A percentile compares a stretch with the other conserved stretches of the same genome.
These are phyloP conservation scores for Candida vaughaniae DNA, from an alignment of 805 yeast genomes.

Conservation along the genomic window DNA sequence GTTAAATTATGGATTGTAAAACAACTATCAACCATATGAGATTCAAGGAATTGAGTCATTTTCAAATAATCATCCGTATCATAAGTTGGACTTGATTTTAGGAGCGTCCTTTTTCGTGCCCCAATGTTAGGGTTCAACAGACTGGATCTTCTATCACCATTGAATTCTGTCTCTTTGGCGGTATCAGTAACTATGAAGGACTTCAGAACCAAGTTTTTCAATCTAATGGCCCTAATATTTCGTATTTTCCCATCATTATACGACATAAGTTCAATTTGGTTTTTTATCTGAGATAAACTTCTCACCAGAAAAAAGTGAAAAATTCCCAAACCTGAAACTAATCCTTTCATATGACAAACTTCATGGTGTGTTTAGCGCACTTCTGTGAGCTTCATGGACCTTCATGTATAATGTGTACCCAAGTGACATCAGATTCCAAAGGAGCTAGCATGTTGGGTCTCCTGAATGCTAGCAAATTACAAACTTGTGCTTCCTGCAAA, in stretches of 20 bases:
- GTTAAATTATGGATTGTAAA: slow-evolving; percentile 22
- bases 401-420: slow-evolving; percentile 62
- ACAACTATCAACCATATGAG: slow-evolving; percentile 23
- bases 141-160: no score
- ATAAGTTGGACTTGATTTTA: no score
- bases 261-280: no score
- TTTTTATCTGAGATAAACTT: no score
- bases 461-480: slow-evolving; percentile 42
- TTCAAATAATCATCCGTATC: no score
- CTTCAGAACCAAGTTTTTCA: slow-evolving; percentile 6
- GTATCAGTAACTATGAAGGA: no score
- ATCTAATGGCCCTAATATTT: slow-evolving; percentile 8
- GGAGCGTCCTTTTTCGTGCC: no score
- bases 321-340: no score
- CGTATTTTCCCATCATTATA: slow-evolving; percentile 13
- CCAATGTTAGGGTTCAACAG: no score
- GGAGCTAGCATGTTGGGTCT: slow-evolving; percentile 25
- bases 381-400: slow-evolving; percentile 83
- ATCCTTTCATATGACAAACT: slow-evolving; percentile 41
- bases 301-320: neutral
- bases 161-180: no score
- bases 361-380: slow-evolving; percentile 60
- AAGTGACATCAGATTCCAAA: slow-evolving; percentile 24
- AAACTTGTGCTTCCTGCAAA: slow-evolving; percentile 60
- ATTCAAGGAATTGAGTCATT: slow-evolving; percentile 14